Percentiles rank a stretch among this genome's conserved stretches.
Conservation (phyloP, 768 basidiomycete genomes). For the Porpolomopsis calyptriformis region DNA sequence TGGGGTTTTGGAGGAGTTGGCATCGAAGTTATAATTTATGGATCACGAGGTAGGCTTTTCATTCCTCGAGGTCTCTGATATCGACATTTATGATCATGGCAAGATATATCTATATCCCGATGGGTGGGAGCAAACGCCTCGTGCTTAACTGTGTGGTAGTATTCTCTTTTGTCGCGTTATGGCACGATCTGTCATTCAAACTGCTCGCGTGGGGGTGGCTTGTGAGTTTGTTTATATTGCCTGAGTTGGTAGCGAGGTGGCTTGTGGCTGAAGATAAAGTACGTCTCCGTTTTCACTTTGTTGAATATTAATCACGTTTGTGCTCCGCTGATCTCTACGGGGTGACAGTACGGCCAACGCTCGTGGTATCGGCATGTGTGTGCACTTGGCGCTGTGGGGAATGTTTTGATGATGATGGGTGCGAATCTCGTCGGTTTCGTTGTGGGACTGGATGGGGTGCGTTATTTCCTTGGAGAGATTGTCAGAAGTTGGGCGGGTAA, state of each 20-base stretch:
- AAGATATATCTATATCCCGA: conserved; percentile 90
- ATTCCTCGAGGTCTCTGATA: neutral
- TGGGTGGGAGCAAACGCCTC: conserved; percentile 56
- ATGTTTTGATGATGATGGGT: conserved; percentile 79
- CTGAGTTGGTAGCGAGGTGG: conserved; percentile 59
- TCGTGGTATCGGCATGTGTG: conserved; percentile 83
- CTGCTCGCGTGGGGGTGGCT: conserved; percentile 97
- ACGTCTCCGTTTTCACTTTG: conserved; percentile 13
- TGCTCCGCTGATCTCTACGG: too few species aligned
- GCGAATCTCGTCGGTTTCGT: conserved; percentile 96
- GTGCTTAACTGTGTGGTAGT: conserved; percentile 62
- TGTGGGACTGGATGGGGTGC: conserved; percentile 71
- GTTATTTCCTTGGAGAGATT: conserved; percentile 53
- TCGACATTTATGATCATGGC: neutral
- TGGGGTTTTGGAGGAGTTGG: conserved; percentile 96
- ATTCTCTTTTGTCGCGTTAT: conserved; percentile 94
- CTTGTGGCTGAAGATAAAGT: conserved; percentile 60
- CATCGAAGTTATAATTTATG: conserved; percentile 95
- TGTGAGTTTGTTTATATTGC: conserved; percentile 78
- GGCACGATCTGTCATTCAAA: conserved; percentile 88
- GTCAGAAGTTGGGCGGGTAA: conserved; percentile 58
- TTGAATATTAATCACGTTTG: too few species aligned
- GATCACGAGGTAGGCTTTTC: conserved; percentile 60
- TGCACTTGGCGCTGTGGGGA: conserved; percentile 72
- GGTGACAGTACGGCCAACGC: conserved; percentile 52